Conservation (phyloP, 768 basidiomycete genomes). For the Suillus decipiens region DNA sequence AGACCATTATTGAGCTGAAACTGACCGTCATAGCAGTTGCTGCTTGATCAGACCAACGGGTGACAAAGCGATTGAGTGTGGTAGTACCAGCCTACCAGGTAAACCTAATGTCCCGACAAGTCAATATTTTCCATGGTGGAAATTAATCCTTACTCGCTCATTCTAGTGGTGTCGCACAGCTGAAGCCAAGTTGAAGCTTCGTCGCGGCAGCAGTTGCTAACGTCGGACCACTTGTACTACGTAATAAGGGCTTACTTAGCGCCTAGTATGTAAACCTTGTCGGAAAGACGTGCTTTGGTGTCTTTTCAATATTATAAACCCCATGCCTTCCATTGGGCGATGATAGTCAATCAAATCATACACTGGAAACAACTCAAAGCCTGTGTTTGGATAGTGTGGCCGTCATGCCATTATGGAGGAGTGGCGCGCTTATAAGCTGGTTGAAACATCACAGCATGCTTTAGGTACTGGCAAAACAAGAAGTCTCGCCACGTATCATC, state of each 20-base stretch:
- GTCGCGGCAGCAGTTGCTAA: background rate
- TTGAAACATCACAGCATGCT: conserved; percentile 3
- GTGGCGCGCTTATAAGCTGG: background rate
- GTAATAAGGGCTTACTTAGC: background rate
- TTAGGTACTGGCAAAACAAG: background rate
- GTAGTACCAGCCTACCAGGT: background rate
- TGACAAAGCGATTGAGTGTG: conserved; percentile 12
- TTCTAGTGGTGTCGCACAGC: background rate
- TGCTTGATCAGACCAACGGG: background rate
- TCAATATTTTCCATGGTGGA: background rate
- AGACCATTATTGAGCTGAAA: background rate
- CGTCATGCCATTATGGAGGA: background rate
- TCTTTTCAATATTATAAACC: background rate
- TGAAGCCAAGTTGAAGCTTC: background rate
- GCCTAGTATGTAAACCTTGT: background rate
- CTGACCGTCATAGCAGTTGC: background rate
- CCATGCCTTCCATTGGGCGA: background rate
- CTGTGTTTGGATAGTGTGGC: background rate
- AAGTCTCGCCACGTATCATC: conserved; percentile 6
- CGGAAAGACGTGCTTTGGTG: background rate
- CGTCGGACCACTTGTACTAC: background rate
- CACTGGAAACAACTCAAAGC: background rate
- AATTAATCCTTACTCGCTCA: background rate
- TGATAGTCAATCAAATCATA: background rate
- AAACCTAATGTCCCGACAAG: background rate